These are phyloP conservation scores for maize (Zea mays) DNA, from an alignment of 176 grass and related monocot species.

Conservation along the genomic window Zm-B73-REFERENCE-NAM-5.0 NC_050099.1:199689001-199689500, in stretches of 20 bases:
- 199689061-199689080: conserved; percentile 57
- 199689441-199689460: conserved; percentile 69
- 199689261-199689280: conserved; percentile 57
- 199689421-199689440: conserved; percentile 24
- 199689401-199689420: conserved; percentile 58
- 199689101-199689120: conserved; percentile 48
- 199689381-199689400: conserved; percentile 56
- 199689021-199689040: not conserved
- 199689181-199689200: conserved; percentile 48
- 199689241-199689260: conserved; percentile 70
- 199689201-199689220: conserved; percentile 50
- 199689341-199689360: conserved; percentile 23
- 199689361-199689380: conserved; percentile 43
- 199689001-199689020: not conserved
- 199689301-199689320: conserved; percentile 38
- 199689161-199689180: conserved; percentile 54
- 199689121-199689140: conserved; percentile 49
- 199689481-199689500: conserved; percentile 47
- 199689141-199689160: conserved; percentile 47
- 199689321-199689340: conserved; percentile 51
- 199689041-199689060: not conserved
- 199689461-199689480: conserved; percentile 59
- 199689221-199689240: conserved; percentile 73
- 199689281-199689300: conserved; percentile 61
- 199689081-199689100: conserved; percentile 63